phyloP scores from a whole-genome alignment of 495 filamentous ascomycete genomes.

The Podospora pseudopauciseta region DNA sequence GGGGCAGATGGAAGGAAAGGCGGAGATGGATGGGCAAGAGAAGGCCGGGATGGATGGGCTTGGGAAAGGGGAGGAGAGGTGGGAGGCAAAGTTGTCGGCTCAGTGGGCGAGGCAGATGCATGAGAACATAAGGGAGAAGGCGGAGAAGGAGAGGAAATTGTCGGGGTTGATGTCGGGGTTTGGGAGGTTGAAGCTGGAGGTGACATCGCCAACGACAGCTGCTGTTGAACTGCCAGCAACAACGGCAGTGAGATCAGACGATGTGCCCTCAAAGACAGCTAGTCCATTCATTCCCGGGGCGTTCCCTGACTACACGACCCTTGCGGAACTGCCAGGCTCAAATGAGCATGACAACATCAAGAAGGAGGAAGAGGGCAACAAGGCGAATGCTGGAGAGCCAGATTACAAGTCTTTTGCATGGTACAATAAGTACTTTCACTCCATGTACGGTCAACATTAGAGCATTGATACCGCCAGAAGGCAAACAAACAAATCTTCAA shows the following conservation, averaged over 20 bases:
- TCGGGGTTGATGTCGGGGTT: neutral
- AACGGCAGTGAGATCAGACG: neutral
- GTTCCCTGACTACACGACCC: neutral
- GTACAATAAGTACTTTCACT: too few relatives aligned
- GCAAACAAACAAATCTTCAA: too few relatives aligned
- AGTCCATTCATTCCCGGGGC: too few relatives aligned
- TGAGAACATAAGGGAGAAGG: neutral
- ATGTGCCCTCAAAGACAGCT: neutral
- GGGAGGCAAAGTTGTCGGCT: neutral
- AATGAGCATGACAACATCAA: neutral
- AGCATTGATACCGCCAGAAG: too few relatives aligned
- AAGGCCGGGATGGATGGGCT: neutral
- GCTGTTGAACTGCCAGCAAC: neutral
- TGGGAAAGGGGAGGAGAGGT: neutral
- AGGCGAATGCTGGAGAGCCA: too few relatives aligned
- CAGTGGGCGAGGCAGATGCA: neutral
- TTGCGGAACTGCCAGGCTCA: neutral
- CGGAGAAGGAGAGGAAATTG: neutral
- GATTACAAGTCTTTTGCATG: too few relatives aligned
- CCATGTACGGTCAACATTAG: too few relatives aligned
- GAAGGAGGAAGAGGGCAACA: too few relatives aligned
- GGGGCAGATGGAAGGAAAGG: neutral
- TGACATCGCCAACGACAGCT: neutral
- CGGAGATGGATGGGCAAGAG: neutral
- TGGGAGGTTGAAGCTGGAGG: neutral